Evolutionary conservation across 176 grass and related monocot genomes (phyloP).

Genomic region (Metroxylon sagu): DNA sequence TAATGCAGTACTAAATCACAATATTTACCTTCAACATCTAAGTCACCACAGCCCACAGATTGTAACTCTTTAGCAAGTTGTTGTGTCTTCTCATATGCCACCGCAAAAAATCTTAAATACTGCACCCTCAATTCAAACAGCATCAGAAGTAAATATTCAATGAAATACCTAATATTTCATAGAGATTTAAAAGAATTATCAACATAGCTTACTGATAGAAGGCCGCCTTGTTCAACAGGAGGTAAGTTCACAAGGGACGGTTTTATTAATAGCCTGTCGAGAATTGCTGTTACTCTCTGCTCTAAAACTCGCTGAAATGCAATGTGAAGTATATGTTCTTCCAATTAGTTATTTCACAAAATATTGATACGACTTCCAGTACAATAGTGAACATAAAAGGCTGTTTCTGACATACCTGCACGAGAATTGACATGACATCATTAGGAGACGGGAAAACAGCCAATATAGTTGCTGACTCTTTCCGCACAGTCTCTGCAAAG

Average conservation of each 20-base stretch:
- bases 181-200: conserved; percentile 4
- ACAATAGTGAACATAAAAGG: conserved; percentile 7
- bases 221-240: conserved; percentile 67
- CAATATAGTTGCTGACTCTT: conserved; percentile 83
- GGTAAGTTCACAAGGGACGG: conserved; percentile 82
- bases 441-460: conserved; percentile 96
- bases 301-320: conserved; percentile 88
- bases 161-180: conserved; percentile 3
- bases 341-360: conserved; percentile 25
- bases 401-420: conserved; percentile 57
- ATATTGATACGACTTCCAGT: conserved; percentile 1
- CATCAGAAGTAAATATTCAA: conserved; percentile 13
- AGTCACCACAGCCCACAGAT: conserved; percentile 91
- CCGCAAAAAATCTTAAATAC: conserved; percentile 89
- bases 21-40: conserved; percentile 87
- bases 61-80: conserved; percentile 92
- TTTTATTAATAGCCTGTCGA: conserved; percentile 87
- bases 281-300: conserved; percentile 88
- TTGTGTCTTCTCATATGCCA: conserved; percentile 88
- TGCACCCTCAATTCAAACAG: conserved; percentile 36
- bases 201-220: conserved; percentile 56
- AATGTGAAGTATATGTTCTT: conserved; percentile 23
- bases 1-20: background rate
- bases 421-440: conserved; percentile 98
- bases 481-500: conserved; percentile 77